Conservation (phyloP, 768 basidiomycete species). For the Gloeostereum incarnatum region DNA sequence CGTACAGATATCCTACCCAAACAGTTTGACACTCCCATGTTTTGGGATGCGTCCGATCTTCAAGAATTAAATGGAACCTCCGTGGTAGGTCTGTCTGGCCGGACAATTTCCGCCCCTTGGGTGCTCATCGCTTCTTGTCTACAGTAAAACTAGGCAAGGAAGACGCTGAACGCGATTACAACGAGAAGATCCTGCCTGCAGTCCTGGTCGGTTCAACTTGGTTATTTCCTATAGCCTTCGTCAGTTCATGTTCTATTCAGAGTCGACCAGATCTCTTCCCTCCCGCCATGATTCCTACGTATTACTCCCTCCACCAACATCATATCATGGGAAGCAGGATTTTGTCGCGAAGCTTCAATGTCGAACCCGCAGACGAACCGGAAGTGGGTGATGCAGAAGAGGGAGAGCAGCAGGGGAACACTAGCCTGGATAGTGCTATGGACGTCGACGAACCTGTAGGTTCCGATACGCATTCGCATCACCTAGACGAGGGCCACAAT, state of each 20-base stretch:
- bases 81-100: slow-evolving; percentile 62
- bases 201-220: slow-evolving; percentile 40
- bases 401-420: slow-evolving; percentile 16
- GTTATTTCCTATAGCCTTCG: neutral
- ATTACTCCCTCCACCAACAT: slow-evolving; percentile 66
- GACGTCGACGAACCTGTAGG: slow-evolving; percentile 24
- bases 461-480: slow-evolving; percentile 8
- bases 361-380: slow-evolving; percentile 43
- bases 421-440: slow-evolving; percentile 27
- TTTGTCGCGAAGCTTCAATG: slow-evolving; percentile 85
- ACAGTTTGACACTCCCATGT: slow-evolving; percentile 86
- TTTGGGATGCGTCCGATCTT: slow-evolving; percentile 75
- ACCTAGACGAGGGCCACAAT: slow-evolving; percentile 12
- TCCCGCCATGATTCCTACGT: slow-evolving; percentile 24
- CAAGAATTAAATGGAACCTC: slow-evolving; percentile 72
- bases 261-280: slow-evolving; percentile 68
- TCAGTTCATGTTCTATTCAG: slow-evolving; percentile 22
- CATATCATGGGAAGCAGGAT: slow-evolving; percentile 91
- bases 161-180: slow-evolving; percentile 71
- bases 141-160: slow-evolving; percentile 81
- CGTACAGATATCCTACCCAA: slow-evolving; percentile 54
- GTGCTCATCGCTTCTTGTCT: slow-evolving; percentile 3
- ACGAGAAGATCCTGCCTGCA: slow-evolving; percentile 56
- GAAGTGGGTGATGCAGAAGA: slow-evolving; percentile 23
- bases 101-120: neutral